Evolutionary conservation across 2,329 filamentous ascomycete species (phyloP), one percentile per base, ranked within the genome.

Genomic region (Gaeumannomyces tritici): DNA sequence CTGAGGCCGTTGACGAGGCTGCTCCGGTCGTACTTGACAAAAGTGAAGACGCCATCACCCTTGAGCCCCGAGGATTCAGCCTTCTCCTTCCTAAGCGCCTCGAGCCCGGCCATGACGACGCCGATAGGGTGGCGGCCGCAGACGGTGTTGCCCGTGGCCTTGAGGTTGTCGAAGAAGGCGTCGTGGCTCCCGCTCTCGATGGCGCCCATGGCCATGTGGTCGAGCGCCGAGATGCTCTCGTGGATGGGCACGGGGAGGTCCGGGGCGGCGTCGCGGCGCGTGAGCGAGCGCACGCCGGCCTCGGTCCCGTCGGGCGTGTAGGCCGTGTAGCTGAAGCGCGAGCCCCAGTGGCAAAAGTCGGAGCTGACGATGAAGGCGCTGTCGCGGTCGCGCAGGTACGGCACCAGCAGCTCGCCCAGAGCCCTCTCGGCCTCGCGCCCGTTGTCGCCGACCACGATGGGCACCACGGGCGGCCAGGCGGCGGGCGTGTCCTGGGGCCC

Each of bases 301-400:
- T 72, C 70, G 66, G 79, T 62, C 65, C 82, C 64, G 60, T 61
- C 29, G 64, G 83, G 77, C 35, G 86, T 82, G 73, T 97, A 96
- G 64, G 89, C 89, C 31, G 87, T 90, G 74, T 98, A 99, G 62
- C 83, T 79, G 74, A 97, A 99, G 59, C 91, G 83, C 0, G 79
- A 69, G 13, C 95, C 95, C 95, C 95, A 99, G 74, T 99, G 95
- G 66, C 93, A 97, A 73, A 99, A 99, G 73, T 99, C 95, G 1
- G 92, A 96, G 73, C 90, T 95, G 66, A 98, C 83, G 64, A 99
- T 83, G 72, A 98, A 97, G 1, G 88, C 86, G 64, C 90, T 96
- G 15, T 82, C 77, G 0, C 88, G 84, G 67, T 96, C 89, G 42
- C 80, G 79, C 8, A 99, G 77, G 72, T 95, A 96, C 0, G 89